phyloP scores from a whole-genome alignment of 331 rosid genomes.

The Prunus yedoensis region DNA sequence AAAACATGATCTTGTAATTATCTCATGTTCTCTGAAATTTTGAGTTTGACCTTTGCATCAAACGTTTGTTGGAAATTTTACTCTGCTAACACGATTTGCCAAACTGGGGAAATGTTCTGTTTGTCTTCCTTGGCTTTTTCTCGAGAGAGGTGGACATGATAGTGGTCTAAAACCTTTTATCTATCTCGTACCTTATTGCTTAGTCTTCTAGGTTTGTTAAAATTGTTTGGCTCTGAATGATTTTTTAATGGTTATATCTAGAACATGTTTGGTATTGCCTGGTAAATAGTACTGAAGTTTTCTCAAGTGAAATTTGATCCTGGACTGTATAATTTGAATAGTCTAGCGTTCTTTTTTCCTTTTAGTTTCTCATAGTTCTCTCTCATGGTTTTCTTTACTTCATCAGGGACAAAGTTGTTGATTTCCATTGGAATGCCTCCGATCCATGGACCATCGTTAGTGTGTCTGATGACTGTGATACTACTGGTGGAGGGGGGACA shows the following conservation, averaged over 20 bases:
- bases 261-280: neutral
- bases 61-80: neutral
- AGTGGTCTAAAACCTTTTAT: neutral
- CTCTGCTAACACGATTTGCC: neutral
- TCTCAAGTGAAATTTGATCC: neutral
- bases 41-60: neutral
- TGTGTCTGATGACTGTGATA: conserved; percentile 96
- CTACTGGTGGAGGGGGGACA: conserved; percentile 98
- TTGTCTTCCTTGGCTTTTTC: too few relatives aligned
- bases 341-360: neutral
- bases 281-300: neutral
- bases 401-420: conserved; percentile 92
- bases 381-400: conserved; percentile 13
- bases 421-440: conserved; percentile 90
- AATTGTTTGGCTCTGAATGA: neutral
- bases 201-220: neutral
- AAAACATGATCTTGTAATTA: neutral
- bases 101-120: neutral
- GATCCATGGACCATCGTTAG: conserved; percentile 99
- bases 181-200: neutral
- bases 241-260: neutral
- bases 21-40: neutral
- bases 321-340: neutral
- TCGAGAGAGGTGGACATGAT: neutral
- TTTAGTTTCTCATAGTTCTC: neutral